A percentile compares a stretch with the other conserved stretches of the same genome.
Evolutionary conservation across 306 rosid species (phyloP).

Genomic region (Aeschynomene evenia): DNA sequence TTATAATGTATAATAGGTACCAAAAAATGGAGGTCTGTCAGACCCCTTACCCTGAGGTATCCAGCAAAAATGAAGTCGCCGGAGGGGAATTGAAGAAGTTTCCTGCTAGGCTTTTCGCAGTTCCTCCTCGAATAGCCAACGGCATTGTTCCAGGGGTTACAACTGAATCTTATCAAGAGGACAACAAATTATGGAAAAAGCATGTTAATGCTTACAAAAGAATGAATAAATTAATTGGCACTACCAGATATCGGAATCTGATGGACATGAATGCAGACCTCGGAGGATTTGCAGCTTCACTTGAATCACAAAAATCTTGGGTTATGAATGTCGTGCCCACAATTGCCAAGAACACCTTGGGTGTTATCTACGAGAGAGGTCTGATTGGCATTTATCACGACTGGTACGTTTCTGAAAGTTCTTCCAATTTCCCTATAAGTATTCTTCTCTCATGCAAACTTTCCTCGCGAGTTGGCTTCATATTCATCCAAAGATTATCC

Average conservation of each 20-base stretch:
- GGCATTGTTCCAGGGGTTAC: slow-evolving; percentile 72
- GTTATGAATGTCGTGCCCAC: slow-evolving; percentile 96
- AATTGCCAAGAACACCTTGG: slow-evolving; percentile 74
- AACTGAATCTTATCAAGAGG: slow-evolving; percentile 71
- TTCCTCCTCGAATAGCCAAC: slow-evolving; percentile 81
- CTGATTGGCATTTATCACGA: slow-evolving; percentile 93
- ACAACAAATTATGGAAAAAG: slow-evolving; percentile 83
- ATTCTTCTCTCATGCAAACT: slow-evolving; percentile 13
- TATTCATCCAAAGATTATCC: not conserved
- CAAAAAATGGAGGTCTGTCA: slow-evolving; percentile 71
- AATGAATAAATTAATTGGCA: slow-evolving; percentile 66
- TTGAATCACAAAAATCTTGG: slow-evolving; percentile 85
- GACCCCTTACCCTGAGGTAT: slow-evolving; percentile 74
- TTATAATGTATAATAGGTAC: slow-evolving; percentile 56
- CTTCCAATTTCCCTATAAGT: not conserved
- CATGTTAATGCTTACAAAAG: slow-evolving; percentile 65
- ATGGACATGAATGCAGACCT: slow-evolving; percentile 99
- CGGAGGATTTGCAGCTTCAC: slow-evolving; percentile 94
- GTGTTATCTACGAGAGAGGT: slow-evolving; percentile 91
- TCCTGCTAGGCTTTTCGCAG: slow-evolving; percentile 78
- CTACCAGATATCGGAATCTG: slow-evolving; percentile 72
- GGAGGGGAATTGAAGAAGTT: slow-evolving; percentile 84
- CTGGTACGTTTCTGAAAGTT: slow-evolving; percentile 57
- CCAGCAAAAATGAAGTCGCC: slow-evolving; percentile 60
- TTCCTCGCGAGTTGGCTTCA: slow-evolving; percentile 24